These are phyloP conservation scores for Drechslerella dactyloides DNA, from an alignment of 2,329 filamentous ascomycete species.

Conservation along the genomic window DNA sequence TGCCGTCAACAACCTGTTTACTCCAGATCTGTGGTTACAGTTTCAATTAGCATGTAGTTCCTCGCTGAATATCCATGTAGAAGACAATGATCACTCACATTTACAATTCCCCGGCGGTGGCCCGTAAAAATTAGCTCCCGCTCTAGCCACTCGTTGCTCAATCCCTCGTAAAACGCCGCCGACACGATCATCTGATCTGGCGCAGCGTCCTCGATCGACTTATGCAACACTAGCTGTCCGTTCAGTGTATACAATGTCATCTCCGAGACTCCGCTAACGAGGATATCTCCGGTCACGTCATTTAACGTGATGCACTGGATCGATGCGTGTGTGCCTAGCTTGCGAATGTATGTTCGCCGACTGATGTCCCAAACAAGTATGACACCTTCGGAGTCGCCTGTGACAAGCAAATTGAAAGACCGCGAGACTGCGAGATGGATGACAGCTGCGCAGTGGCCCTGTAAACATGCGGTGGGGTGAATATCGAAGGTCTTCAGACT, in stretches of 20 bases:
- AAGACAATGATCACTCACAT: slow-evolving; percentile 70
- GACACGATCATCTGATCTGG: slow-evolving; percentile 61
- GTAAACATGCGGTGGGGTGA: slow-evolving; percentile 77
- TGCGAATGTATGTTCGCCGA: slow-evolving; percentile 81
- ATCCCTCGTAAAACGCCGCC: slow-evolving; percentile 91
- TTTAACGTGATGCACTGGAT: slow-evolving; percentile 83
- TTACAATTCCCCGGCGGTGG: slow-evolving; percentile 81
- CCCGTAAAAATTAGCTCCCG: slow-evolving; percentile 86
- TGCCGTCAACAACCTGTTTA: slow-evolving; percentile 66
- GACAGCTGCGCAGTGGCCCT: slow-evolving; percentile 86
- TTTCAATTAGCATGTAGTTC: slow-evolving; percentile 16
- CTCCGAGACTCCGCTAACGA: slow-evolving; percentile 78
- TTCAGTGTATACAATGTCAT: slow-evolving; percentile 86
- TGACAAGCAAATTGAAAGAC: slow-evolving; percentile 85
- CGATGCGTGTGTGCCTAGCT: slow-evolving; percentile 62
- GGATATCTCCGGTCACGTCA: slow-evolving; percentile 86
- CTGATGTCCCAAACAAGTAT: slow-evolving; percentile 95
- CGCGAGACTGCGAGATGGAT: slow-evolving; percentile 82
- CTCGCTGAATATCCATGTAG: slow-evolving; percentile 31
- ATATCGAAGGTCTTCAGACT: slow-evolving; percentile 76
- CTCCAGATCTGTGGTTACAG: slow-evolving; percentile 63
- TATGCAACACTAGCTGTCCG: slow-evolving; percentile 78
- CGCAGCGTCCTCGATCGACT: slow-evolving; percentile 82
- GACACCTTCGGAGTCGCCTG: slow-evolving; percentile 79
- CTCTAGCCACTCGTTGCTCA: slow-evolving; percentile 89